phyloP scores from a whole-genome alignment of 2,329 filamentous ascomycete species.

The Cryphonectria naterciae region DNA sequence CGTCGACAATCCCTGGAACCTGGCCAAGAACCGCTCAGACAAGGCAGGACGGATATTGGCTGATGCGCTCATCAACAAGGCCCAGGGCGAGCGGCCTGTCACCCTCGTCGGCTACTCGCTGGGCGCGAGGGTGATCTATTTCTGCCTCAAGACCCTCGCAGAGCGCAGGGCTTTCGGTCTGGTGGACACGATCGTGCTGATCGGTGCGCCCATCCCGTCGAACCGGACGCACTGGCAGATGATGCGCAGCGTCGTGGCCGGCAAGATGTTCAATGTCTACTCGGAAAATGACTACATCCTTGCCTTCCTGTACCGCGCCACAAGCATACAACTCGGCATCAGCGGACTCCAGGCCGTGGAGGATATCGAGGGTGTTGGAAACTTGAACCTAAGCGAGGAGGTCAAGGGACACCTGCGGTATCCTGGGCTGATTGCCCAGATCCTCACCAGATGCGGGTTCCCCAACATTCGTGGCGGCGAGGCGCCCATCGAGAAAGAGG shows the following conservation, averaged over 20 bases:
- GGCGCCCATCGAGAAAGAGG: slow-evolving; percentile 54
- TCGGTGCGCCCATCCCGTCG: slow-evolving; percentile 79
- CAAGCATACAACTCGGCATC: slow-evolving; percentile 79
- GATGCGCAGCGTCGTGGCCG: slow-evolving; percentile 77
- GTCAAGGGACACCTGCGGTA: slow-evolving; percentile 48
- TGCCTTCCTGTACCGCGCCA: slow-evolving; percentile 84
- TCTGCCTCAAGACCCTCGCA: slow-evolving; percentile 76
- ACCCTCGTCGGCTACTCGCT: slow-evolving; percentile 82
- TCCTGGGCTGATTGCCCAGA: slow-evolving; percentile 51
- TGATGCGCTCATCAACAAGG: slow-evolving; percentile 79
- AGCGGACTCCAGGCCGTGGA: slow-evolving; percentile 79
- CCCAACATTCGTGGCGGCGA: slow-evolving; percentile 48
- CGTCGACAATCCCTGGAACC: slow-evolving; percentile 81
- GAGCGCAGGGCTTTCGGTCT: slow-evolving; percentile 81
- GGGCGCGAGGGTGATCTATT: slow-evolving; percentile 80
- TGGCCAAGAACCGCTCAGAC: slow-evolving; percentile 75
- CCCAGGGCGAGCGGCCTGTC: slow-evolving; percentile 80
- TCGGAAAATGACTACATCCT: slow-evolving; percentile 87
- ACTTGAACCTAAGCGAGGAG: slow-evolving; percentile 56
- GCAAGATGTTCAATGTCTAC: slow-evolving; percentile 85
- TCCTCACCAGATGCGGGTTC: slow-evolving; percentile 57
- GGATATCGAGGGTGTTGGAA: slow-evolving; percentile 67
- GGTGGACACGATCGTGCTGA: slow-evolving; percentile 80
- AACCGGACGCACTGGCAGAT: slow-evolving; percentile 73
- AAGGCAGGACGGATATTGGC: slow-evolving; percentile 81